These are phyloP conservation scores for Mycena vitilis DNA, from an alignment of 768 basidiomycete genomes.

Conservation along the genomic window DNA sequence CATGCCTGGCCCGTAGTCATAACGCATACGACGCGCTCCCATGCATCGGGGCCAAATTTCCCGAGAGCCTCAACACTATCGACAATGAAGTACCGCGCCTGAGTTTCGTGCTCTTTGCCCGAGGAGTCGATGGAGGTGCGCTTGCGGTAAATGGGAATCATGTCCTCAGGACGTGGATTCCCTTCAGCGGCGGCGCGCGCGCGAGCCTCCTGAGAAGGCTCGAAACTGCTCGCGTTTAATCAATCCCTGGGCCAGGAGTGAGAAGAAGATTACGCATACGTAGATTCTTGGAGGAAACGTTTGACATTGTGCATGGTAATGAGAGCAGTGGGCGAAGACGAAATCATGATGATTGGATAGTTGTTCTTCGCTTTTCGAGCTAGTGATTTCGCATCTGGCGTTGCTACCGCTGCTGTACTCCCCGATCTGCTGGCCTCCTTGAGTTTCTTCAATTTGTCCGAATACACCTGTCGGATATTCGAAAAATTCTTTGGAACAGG, in stretches of 20 bases:
- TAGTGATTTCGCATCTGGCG: constrained; percentile 69
- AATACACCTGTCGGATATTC: constrained; percentile 70
- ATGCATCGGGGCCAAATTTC: constrained; percentile 93
- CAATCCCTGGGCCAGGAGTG: too few relatives aligned
- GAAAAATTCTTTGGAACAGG: constrained; percentile 81
- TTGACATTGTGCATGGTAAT: constrained; percentile 99
- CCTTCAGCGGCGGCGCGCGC: constrained; percentile 76
- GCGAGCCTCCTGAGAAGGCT: constrained; percentile 80
- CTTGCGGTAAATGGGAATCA: constrained; percentile 89
- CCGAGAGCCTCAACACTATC: constrained; percentile 92
- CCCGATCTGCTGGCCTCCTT: constrained; percentile 74
- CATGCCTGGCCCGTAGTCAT: constrained; percentile 98
- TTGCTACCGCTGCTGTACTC: constrained; percentile 47
- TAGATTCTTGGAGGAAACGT: constrained; percentile 90
- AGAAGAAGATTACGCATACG: too few relatives aligned
- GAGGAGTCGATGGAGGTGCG: constrained; percentile 77
- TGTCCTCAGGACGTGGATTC: constrained; percentile 80
- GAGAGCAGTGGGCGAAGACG: constrained; percentile 93
- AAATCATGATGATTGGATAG: constrained; percentile 97
- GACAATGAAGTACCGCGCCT: constrained; percentile 84
- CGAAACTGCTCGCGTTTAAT: constrained; percentile 62
- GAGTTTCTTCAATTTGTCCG: constrained; percentile 83
- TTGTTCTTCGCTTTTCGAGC: constrained; percentile 82
- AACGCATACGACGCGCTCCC: constrained; percentile 97
- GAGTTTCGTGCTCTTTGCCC: constrained; percentile 68